These are phyloP conservation scores for Neoboletus brunneissimus DNA, from an alignment of 768 basidiomycete genomes.

Conservation along the genomic window DNA sequence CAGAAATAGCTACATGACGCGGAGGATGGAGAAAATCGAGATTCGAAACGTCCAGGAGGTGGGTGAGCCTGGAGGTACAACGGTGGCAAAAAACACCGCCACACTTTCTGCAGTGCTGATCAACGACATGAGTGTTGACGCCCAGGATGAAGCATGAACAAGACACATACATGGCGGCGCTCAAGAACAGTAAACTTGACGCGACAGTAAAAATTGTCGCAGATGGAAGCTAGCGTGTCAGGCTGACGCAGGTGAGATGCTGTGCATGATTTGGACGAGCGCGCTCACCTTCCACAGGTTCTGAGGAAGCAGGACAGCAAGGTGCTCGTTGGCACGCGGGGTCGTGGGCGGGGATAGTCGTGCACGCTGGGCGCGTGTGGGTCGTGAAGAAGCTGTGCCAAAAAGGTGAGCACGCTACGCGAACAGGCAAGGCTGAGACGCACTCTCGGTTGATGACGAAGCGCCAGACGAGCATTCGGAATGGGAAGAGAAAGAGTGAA, in stretches of 20 bases:
- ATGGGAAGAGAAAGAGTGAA: conserved; percentile 3
- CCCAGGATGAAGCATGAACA: background rate
- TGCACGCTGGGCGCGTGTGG: conserved; percentile 15
- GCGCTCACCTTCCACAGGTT: conserved; percentile 68
- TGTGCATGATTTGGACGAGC: background rate
- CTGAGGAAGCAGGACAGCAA: conserved; percentile 70
- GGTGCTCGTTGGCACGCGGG: conserved; percentile 58
- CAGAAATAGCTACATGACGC: conserved; percentile 55
- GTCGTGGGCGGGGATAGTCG: conserved; percentile 17
- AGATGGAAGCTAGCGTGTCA: conserved; percentile 56
- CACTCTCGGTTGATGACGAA: conserved; percentile 13
- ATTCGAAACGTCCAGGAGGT: conserved; percentile 69
- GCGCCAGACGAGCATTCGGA: conserved; percentile 14
- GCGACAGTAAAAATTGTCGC: conserved; percentile 75
- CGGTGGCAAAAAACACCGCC: conserved; percentile 71
- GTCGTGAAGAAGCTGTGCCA: conserved; percentile 22
- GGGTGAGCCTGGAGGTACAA: conserved; percentile 58
- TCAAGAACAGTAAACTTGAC: conserved; percentile 64
- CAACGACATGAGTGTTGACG: conserved; percentile 19
- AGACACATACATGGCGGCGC: conserved; percentile 64
- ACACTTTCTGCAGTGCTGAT: conserved; percentile 80
- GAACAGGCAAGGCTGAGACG: background rate
- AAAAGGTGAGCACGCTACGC: background rate
- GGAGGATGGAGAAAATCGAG: conserved; percentile 73
- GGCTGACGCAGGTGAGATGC: conserved; percentile 40